Conservation (phyloP, 108 stramenopile genomes). For the Chaetoceros tenuissimus region DNA sequence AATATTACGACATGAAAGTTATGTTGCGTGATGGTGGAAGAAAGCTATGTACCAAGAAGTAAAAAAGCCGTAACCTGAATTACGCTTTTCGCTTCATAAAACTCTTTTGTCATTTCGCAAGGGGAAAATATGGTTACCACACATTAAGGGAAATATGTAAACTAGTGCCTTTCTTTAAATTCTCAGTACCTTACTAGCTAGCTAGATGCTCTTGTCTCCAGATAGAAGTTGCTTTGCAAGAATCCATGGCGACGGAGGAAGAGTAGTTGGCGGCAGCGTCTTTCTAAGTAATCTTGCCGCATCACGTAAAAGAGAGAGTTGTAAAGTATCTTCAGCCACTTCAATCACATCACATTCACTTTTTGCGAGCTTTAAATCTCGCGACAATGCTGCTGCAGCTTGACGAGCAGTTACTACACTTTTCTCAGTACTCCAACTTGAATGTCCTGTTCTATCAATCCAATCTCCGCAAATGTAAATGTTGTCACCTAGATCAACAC, state of each 20-base stretch:
- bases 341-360: constrained; percentile 38
- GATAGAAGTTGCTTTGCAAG: constrained; percentile 22
- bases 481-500: constrained; percentile 35
- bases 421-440: constrained; percentile 76
- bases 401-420: constrained; percentile 74
- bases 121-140: too few relatives aligned
- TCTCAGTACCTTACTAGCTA: too few relatives aligned
- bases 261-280: constrained; percentile 10
- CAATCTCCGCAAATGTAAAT: constrained; percentile 71
- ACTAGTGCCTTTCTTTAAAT: too few relatives aligned
- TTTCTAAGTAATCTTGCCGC: constrained; percentile 28
- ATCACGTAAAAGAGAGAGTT: constrained; percentile 39
- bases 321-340: constrained; percentile 54
- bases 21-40: too few relatives aligned
- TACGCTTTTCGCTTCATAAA: too few relatives aligned
- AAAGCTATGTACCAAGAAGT: too few relatives aligned
- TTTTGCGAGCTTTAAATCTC: constrained; percentile 34
- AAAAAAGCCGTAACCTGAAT: too few relatives aligned
- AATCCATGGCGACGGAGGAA: constrained; percentile 35
- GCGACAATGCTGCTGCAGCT: constrained; percentile 45
- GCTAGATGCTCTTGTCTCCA: constrained; percentile 10
- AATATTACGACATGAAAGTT: too few relatives aligned
- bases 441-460: constrained; percentile 68
- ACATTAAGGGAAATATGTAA: too few relatives aligned
- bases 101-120: too few relatives aligned